phyloP scores from a whole-genome alignment of 495 filamentous ascomycete genomes.

The Copromyces sp. region DNA sequence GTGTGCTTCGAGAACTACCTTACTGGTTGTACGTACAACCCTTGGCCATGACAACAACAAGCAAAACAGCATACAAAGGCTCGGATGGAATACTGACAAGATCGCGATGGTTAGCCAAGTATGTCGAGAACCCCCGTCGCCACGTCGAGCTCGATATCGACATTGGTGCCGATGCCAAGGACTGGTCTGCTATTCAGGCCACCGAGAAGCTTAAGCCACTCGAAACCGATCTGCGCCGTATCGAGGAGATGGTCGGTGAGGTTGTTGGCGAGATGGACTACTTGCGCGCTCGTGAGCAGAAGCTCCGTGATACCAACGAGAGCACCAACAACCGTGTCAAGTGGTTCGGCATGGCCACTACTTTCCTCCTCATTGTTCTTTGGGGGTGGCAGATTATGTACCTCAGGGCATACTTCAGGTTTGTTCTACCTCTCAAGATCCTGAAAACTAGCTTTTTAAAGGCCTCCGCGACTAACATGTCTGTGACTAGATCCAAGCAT shows the following conservation, averaged over 20 bases:
- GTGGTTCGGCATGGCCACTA: conserved; percentile 94
- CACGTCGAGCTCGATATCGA: conserved; percentile 94
- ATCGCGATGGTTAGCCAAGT: conserved; percentile 21
- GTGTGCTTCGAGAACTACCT: conserved; percentile 93
- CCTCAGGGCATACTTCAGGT: conserved; percentile 93
- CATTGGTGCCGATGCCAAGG: conserved; percentile 95
- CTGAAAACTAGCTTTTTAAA: too few relatives aligned
- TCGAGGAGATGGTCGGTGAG: conserved; percentile 77
- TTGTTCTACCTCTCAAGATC: conserved; percentile 8
- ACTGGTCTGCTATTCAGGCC: conserved; percentile 94
- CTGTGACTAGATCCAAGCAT: conserved; percentile 54
- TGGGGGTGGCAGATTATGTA: conserved; percentile 98
- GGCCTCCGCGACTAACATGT: conserved; percentile 13
- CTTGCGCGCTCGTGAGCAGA: conserved; percentile 81
- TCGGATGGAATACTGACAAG: conserved; percentile 6
- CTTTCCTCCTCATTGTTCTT: conserved; percentile 81
- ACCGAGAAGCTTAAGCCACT: conserved; percentile 96
- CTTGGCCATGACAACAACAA: background rate
- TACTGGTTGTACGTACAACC: conserved; percentile 46
- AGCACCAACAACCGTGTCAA: conserved; percentile 98
- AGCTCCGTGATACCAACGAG: conserved; percentile 96
- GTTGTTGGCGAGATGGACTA: conserved; percentile 88
- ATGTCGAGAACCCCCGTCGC: conserved; percentile 52
- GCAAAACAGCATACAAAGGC: background rate
- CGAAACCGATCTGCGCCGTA: conserved; percentile 87